These are phyloP conservation scores for Picochlorum sp. DNA, from an alignment of 139 green algal genomes.

Conservation along the genomic window DNA sequence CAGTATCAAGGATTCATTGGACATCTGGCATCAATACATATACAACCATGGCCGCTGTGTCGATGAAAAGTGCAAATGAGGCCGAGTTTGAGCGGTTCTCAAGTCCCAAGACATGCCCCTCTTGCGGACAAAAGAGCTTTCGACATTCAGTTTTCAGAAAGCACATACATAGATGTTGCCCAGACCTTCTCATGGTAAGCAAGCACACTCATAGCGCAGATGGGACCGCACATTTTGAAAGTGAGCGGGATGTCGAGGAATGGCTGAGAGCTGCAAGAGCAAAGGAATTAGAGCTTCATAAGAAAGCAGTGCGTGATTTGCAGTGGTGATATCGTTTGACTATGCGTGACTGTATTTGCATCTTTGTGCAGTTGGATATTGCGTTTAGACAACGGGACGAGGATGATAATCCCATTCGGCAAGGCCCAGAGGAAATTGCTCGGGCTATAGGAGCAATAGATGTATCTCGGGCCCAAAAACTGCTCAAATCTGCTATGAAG, in stretches of 20 bases:
- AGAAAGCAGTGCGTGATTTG: not conserved
- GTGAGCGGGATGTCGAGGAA: not conserved
- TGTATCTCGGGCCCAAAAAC: not conserved
- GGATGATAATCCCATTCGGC: slow-evolving; percentile 19
- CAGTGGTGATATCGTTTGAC: not conserved
- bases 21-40: not conserved
- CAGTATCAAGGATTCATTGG: too few species aligned
- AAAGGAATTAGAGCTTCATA: slow-evolving; percentile 5
- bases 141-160: slow-evolving; percentile 11
- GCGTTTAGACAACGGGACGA: slow-evolving; percentile 31
- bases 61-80: not conserved
- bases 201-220: not conserved
- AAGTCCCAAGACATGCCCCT: slow-evolving; percentile 20
- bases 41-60: not conserved
- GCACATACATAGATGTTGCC: slow-evolving; percentile 34
- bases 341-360: not conserved
- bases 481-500: slow-evolving; percentile 36
- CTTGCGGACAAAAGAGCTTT: slow-evolving; percentile 31
- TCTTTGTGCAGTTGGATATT: slow-evolving; percentile 23
- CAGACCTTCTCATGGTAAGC: slow-evolving; percentile 23
- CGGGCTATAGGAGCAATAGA: slow-evolving; percentile 23
- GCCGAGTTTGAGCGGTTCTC: not conserved
- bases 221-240: slow-evolving; percentile 5
- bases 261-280: not conserved
- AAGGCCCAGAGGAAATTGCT: slow-evolving; percentile 31